Conservation (phyloP, 805 yeast species). For the Ogataea zsoltii region DNA sequence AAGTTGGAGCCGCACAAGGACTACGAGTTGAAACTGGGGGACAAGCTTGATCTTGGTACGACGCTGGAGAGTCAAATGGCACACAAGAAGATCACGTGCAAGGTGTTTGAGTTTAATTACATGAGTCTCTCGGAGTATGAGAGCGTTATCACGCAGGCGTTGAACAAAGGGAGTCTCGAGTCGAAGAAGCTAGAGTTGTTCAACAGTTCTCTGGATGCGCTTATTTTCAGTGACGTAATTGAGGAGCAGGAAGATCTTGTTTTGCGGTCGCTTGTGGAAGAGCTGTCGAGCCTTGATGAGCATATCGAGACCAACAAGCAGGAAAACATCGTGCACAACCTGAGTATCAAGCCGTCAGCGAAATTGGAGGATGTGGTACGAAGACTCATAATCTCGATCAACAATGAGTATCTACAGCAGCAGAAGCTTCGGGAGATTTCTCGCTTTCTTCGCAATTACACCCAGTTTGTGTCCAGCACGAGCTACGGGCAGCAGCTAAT, state of each 20-base stretch:
- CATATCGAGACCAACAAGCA: constrained; percentile 35
- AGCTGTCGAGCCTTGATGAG: constrained; percentile 27
- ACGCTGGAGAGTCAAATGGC: constrained; percentile 70
- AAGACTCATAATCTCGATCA: constrained; percentile 53
- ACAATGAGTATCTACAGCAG: constrained; percentile 60
- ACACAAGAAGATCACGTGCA: constrained; percentile 86
- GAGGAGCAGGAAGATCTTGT: constrained; percentile 35
- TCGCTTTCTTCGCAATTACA: constrained; percentile 53
- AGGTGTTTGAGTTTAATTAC: constrained; percentile 71
- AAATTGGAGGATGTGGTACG: constrained; percentile 57
- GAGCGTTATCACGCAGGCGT: constrained; percentile 23
- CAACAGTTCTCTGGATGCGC: constrained; percentile 36
- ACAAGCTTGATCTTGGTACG: constrained; percentile 89
- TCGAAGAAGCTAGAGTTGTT: constrained; percentile 33
- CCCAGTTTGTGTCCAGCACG: constrained; percentile 16
- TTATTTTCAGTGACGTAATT: constrained; percentile 37
- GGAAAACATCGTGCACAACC: constrained; percentile 54
- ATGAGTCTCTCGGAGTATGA: constrained; percentile 41
- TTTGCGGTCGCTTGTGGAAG: constrained; percentile 26
- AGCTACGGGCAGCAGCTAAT: background rate
- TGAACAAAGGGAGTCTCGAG: constrained; percentile 30
- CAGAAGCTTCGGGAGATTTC: constrained; percentile 55
- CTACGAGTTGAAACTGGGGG: constrained; percentile 72
- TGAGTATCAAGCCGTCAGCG: constrained; percentile 58
- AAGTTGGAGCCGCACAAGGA: constrained; percentile 65